phyloP scores from a whole-genome alignment of 2,329 filamentous ascomycete genomes.

The Elsinoe perseae region DNA sequence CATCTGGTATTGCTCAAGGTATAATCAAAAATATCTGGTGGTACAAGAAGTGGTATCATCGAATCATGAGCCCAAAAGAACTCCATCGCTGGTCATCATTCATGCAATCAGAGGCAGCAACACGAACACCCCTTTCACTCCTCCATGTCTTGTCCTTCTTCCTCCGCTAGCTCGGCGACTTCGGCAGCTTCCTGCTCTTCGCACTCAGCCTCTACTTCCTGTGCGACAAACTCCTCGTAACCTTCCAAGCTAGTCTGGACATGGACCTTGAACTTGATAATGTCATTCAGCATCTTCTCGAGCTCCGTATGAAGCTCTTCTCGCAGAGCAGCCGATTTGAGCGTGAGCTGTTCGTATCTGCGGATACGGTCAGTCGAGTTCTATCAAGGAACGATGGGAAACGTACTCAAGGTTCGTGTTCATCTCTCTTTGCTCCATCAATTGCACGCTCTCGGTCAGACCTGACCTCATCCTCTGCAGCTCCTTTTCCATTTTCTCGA shows the following conservation, averaged over 20 bases:
- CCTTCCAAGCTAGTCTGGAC: slow-evolving; percentile 87
- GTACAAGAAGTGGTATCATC: slow-evolving; percentile 5
- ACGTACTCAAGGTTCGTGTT: slow-evolving; percentile 89
- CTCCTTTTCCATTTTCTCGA: slow-evolving; percentile 98
- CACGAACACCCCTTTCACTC: background rate
- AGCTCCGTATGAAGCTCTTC: slow-evolving; percentile 97
- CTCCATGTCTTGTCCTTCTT: background rate
- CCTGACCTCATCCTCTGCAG: slow-evolving; percentile 84
- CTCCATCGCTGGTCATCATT: slow-evolving; percentile 6
- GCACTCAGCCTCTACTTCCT: slow-evolving; percentile 69
- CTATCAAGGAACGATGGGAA: background rate
- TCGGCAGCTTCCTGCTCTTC: slow-evolving; percentile 40
- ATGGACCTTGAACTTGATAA: slow-evolving; percentile 98
- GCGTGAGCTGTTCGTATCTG: slow-evolving; percentile 86
- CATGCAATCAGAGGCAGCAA: slow-evolving; percentile 9
- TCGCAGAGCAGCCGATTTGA: slow-evolving; percentile 72
- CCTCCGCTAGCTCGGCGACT: slow-evolving; percentile 15
- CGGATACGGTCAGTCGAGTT: slow-evolving; percentile 7
- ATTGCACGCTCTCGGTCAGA: slow-evolving; percentile 75
- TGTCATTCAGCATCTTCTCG: slow-evolving; percentile 90
- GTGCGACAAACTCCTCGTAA: slow-evolving; percentile 86
- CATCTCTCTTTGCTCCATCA: slow-evolving; percentile 93
- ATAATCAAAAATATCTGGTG: background rate
- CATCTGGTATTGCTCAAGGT: background rate
- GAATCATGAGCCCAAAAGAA: background rate